Base-by-base conservation (phyloP, 2,329 filamentous ascomycete species). In the Diaporthe citri region DNA sequence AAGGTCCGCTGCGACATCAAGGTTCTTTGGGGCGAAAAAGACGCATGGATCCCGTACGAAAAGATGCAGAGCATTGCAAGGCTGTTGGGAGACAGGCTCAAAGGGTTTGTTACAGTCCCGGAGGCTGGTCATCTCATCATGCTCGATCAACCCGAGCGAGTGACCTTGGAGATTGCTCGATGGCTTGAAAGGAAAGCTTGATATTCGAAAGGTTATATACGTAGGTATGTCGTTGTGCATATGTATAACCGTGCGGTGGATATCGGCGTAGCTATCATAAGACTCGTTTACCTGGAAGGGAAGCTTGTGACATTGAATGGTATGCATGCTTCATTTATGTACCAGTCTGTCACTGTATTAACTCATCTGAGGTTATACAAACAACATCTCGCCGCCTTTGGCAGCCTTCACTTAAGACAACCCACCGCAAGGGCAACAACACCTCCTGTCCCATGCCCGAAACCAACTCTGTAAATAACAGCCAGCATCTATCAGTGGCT, bases 61-160 rank as follows among this genome's bases (percentile, higher is more conserved):
- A 69, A 55, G 64, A 69, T 69, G 64, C 48, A 41, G 34, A 22
- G n/a, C 15, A 34, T 69, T 55, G 46, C 22, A 4, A 1, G 2
- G 31, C 2, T 55, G n/a, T 9, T 69, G 34, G 64, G 64, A 22
- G n/a, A 41, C 2, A 39, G 41, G 2, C n/a, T 55, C 15, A 41
- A 34, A 17, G 64, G 17, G 6, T 41, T 69, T 6, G 48, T 55
- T 7, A 69, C 48, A 2, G 34, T 69, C 20, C 64, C 64, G 64
- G 64, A 69, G 15, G 64, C 64, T 28, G 64, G 64, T 4, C 64
- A 69, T 55, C 36, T 69, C 3, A 69, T 69, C 48, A 69, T 69
- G 64, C 64, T 69, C 34, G 64, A 69, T 3, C 64, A 69, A 20
- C 64, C 64, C 1, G 64, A 69, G 48, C 46, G 64, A 12, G 64